A percentile compares a stretch with the other conserved stretches of the same genome.
These are phyloP conservation scores for Betula pendula DNA, from an alignment of 306 rosid species.

Conservation along the genomic window DNA sequence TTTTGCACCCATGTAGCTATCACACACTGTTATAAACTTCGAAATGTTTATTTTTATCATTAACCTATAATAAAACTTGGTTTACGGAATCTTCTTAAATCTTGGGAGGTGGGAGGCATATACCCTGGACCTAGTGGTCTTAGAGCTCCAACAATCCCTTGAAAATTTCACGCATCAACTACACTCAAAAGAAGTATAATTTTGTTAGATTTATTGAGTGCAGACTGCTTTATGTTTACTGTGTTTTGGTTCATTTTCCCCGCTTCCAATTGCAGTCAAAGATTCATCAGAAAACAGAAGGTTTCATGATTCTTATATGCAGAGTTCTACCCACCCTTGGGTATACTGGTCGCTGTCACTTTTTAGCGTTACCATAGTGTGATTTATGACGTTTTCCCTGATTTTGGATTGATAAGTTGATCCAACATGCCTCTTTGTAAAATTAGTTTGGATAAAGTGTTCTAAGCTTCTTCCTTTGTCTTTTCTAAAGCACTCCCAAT, in stretches of 20 bases:
- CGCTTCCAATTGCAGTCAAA: too few species aligned
- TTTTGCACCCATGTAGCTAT: not conserved
- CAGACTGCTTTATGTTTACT: too few species aligned
- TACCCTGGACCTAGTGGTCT: not conserved
- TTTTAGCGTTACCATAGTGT: not conserved
- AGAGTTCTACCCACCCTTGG: too few species aligned
- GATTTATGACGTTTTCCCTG: not conserved
- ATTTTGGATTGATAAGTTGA: not conserved
- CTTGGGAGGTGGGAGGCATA: not conserved
- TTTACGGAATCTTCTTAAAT: not conserved
- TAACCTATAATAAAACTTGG: not conserved
- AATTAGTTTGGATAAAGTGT: not conserved
- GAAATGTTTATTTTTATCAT: not conserved
- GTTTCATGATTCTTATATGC: too few species aligned
- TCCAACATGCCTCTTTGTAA: not conserved
- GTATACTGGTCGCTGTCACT: too few species aligned
- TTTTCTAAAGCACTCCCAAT: not conserved
- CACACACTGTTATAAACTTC: not conserved
- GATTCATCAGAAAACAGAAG: too few species aligned
- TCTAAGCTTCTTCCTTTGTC: not conserved
- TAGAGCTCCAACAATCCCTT: not conserved
- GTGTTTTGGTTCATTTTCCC: too few species aligned
- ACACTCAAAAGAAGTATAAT: too few species aligned
- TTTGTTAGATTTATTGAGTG: too few species aligned
- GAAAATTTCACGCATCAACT: not conserved